These are phyloP conservation scores for Penicillium riverlandense DNA, from an alignment of 495 filamentous ascomycete genomes.

Conservation along the genomic window DNA sequence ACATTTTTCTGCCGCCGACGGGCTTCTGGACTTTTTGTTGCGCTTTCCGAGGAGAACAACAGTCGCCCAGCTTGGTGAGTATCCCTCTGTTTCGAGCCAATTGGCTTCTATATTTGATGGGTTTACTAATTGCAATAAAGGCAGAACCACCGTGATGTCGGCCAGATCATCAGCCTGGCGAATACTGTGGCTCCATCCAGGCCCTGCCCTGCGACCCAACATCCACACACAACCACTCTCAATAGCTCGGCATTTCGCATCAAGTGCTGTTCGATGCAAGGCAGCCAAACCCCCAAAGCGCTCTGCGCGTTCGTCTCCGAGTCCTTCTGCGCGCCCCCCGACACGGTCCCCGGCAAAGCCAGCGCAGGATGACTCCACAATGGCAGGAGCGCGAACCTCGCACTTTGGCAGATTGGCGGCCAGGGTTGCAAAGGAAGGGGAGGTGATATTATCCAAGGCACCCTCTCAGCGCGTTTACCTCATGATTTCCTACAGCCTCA, in stretches of 20 bases:
- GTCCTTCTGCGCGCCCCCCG: neutral
- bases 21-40: slow-evolving; percentile 12
- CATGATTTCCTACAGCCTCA: slow-evolving; percentile 46
- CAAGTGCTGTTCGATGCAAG: slow-evolving; percentile 19
- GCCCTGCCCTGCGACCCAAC: slow-evolving; percentile 5
- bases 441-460: slow-evolving; percentile 51
- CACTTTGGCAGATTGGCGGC: slow-evolving; percentile 25
- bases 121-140: slow-evolving; percentile 5
- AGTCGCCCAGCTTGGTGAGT: slow-evolving; percentile 5
- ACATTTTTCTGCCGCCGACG: slow-evolving; percentile 40
- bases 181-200: slow-evolving; percentile 17
- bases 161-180: slow-evolving; percentile 21
- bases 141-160: slow-evolving; percentile 21
- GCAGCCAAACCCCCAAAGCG: slow-evolving; percentile 9
- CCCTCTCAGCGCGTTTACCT: slow-evolving; percentile 55
- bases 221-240: slow-evolving; percentile 5
- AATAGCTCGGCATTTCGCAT: slow-evolving; percentile 30
- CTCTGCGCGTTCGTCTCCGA: too few relatives aligned
- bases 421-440: slow-evolving; percentile 30
- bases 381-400: slow-evolving; percentile 11
- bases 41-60: slow-evolving; percentile 21
- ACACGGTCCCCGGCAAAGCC: slow-evolving; percentile 7
- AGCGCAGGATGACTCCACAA: slow-evolving; percentile 16
- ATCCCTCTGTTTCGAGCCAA: neutral
- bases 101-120: neutral